Evolutionary conservation across 768 basidiomycete genomes (phyloP).

Genomic region (Suillus cothurnatus): DNA sequence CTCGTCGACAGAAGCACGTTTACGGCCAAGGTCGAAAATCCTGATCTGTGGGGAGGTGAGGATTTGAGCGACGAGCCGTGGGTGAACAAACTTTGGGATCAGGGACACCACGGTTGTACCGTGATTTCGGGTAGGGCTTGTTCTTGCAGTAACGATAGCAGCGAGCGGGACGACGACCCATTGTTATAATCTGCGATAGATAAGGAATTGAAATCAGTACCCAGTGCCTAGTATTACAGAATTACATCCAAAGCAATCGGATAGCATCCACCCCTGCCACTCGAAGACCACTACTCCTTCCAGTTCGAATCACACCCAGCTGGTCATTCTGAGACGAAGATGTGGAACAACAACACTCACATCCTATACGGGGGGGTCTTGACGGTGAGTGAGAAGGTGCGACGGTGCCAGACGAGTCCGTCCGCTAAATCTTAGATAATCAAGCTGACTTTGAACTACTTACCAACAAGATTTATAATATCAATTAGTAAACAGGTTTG

Average conservation of each 20-base stretch:
- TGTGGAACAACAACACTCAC: background rate
- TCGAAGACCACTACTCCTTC: background rate
- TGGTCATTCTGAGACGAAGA: background rate
- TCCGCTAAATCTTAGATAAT: background rate
- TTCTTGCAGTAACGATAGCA: constrained; percentile 99
- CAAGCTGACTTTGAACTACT: constrained; percentile 3
- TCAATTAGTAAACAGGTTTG: background rate
- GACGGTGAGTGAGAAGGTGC: constrained; percentile 1
- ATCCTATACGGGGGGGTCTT: background rate
- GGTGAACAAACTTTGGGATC: constrained; percentile 73
- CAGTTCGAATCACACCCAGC: background rate
- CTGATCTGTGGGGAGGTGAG: constrained; percentile 65
- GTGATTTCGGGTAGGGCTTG: constrained; percentile 96
- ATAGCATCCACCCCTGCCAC: constrained; percentile 3
- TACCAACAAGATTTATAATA: background rate
- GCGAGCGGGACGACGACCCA: constrained; percentile 98
- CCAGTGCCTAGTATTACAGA: background rate
- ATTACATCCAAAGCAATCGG: background rate
- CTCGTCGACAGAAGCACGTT: constrained; percentile 96
- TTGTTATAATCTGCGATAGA: constrained; percentile 38
- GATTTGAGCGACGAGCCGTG: background rate
- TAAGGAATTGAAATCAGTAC: background rate
- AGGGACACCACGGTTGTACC: constrained; percentile 99
- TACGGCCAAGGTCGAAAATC: constrained; percentile 95
- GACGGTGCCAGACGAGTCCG: background rate